These are phyloP conservation scores for Cordyceps tenuipes DNA, from an alignment of 2,329 filamentous ascomycete species.

Conservation along the genomic window DNA sequence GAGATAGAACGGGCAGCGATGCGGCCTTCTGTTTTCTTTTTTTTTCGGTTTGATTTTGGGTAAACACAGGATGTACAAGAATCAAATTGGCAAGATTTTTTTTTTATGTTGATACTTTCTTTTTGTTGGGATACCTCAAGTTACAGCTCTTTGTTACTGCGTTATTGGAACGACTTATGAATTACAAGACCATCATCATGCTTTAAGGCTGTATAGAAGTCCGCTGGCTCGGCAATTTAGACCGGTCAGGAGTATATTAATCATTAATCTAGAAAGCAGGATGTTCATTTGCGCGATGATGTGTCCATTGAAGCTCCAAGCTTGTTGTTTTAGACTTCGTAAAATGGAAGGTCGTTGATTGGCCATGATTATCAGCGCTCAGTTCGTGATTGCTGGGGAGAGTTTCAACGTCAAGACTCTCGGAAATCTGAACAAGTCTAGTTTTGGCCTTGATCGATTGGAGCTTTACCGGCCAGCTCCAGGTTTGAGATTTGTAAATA, in stretches of 20 bases:
- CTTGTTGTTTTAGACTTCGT: background rate
- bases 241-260: background rate
- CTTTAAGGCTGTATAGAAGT: background rate
- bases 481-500: too few relatives aligned
- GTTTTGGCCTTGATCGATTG: too few relatives aligned
- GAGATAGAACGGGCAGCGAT: background rate
- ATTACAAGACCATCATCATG: background rate
- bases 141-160: background rate
- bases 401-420: background rate
- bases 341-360: background rate
- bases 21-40: too few relatives aligned
- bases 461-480: too few relatives aligned
- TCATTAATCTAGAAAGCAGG: background rate
- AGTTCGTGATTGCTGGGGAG: background rate
- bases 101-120: background rate
- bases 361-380: background rate
- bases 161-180: constrained; percentile 7
- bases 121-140: constrained; percentile 1
- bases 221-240: background rate
- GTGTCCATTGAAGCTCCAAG: background rate
- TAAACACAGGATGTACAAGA: background rate
- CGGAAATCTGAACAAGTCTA: background rate
- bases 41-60: background rate
- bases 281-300: background rate
- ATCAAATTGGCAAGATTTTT: background rate